Base-by-base conservation (phyloP, 2,329 filamentous ascomycete species). In the Ceratocystis ficicola region DNA sequence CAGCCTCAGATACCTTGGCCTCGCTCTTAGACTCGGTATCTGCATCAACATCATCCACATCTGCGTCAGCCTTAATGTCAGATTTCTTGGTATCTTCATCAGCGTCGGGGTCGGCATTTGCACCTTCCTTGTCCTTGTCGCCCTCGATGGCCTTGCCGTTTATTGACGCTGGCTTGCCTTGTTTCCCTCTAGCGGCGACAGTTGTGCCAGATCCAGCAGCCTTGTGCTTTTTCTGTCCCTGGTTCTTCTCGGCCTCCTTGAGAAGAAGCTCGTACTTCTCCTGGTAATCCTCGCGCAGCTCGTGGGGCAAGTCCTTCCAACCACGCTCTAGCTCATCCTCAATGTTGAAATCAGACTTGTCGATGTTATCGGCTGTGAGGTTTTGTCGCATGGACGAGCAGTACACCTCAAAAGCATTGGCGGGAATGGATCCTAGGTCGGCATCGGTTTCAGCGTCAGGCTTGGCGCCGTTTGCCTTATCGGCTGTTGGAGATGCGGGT, bases 271-370 rank as follows among this genome's bases (percentile, higher is more conserved):
- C 75, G 63, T 76, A 77, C 25, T 76, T 76, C 3, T 73, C 69
- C 68, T 80, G 76, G 65, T 78, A 83, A 63, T 78, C 77, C 30
- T 81, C 79, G 71, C 78, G 80, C 62, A 80, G 76, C 25, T 73
- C 74, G 57, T 80, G 76, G 3, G 79, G 72, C 15, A 85, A 75
- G 22, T 80, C 78, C 67, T 82, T 80, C 82, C 83, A 85, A 52
- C 76, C 75, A 12, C 77, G 77, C n/a, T 76, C 74, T 7, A 85
- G 76, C 74, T 83, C 81, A 63, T 81, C 80, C n/a, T 83, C 81
- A 12, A 82, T 72, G 66, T 77, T 76, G 65, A 76, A 66, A 62
- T 72, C 71, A 25, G 68, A 68, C 30, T 69, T 68, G 28, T 75
- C 74, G 69, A 76, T 74, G 64, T 77, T 77, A 71, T 78, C 78